A percentile compares a stretch with the other conserved stretches of the same genome.
Conservation (phyloP, 129 eudicot genomes). For the Oenanthe sinensis region DNA sequence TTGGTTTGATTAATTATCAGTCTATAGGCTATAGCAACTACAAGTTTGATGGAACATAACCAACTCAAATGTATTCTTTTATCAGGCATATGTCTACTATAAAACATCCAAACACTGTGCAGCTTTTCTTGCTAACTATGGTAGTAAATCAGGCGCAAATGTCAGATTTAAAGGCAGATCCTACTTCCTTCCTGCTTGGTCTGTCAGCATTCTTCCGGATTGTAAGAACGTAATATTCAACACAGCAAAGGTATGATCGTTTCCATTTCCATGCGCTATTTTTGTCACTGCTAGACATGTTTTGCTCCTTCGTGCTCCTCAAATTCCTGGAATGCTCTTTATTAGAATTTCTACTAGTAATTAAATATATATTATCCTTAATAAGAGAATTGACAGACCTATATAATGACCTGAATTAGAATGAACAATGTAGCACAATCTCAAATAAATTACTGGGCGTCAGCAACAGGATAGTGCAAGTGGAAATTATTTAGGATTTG, state of each 20-base stretch:
- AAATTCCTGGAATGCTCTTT: neutral
- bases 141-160: conserved; percentile 42
- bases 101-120: conserved; percentile 53
- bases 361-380: neutral
- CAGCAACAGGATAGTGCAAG: too few species aligned
- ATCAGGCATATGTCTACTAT: conserved; percentile 68
- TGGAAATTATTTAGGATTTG: too few species aligned
- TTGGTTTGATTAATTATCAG: too few species aligned
- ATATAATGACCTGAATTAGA: neutral
- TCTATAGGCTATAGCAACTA: neutral
- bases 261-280: neutral
- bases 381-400: neutral
- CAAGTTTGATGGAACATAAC: neutral
- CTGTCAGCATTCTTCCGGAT: conserved; percentile 85
- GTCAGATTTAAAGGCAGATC: conserved; percentile 60
- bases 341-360: too few species aligned
- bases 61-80: conserved; percentile 3
- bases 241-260: conserved; percentile 60
- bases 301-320: neutral
- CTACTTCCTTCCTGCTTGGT: conserved; percentile 81
- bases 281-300: neutral
- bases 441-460: too few species aligned
- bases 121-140: conserved; percentile 78
- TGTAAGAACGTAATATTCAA: conserved; percentile 55
- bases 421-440: neutral